phyloP scores from a whole-genome alignment of 1,139 yeast species.

The Candida anutae region DNA sequence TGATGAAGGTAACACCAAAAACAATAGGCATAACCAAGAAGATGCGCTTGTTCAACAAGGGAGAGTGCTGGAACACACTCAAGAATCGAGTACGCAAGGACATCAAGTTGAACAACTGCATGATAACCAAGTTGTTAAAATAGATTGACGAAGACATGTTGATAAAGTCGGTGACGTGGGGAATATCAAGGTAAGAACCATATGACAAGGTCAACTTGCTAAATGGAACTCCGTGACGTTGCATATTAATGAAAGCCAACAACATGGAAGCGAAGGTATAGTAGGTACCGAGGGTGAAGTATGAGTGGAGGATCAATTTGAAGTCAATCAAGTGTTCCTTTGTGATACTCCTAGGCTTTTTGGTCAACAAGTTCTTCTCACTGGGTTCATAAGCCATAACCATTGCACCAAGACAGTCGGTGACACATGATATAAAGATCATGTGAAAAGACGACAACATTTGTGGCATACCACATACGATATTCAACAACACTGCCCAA shows the following conservation, averaged over 20 bases:
- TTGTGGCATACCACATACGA: conserved; percentile 45
- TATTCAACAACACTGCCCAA: conserved; percentile 45
- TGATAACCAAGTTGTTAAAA: conserved; percentile 41
- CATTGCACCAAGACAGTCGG: conserved; percentile 42
- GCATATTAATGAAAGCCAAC: conserved; percentile 33
- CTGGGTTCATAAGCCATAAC: conserved; percentile 38
- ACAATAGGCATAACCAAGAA: conserved; percentile 32
- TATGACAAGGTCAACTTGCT: conserved; percentile 27
- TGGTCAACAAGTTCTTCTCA: conserved; percentile 35
- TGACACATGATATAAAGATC: conserved; percentile 44
- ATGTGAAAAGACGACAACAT: conserved; percentile 43
- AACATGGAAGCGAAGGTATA: conserved; percentile 37
- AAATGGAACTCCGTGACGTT: conserved; percentile 32
- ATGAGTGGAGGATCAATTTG: conserved; percentile 36
- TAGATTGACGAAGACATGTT: conserved; percentile 40
- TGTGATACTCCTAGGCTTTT: conserved; percentile 37
- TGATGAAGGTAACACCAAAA: conserved; percentile 34
- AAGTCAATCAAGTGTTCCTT: conserved; percentile 37
- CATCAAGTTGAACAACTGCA: conserved; percentile 43
- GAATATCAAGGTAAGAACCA: conserved; percentile 24
- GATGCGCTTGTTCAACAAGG: conserved; percentile 20
- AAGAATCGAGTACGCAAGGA: conserved; percentile 39
- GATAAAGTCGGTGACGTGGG: conserved; percentile 16
- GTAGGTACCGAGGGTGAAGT: conserved; percentile 36
- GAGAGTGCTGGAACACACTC: conserved; percentile 37